Evolutionary conservation across 495 filamentous ascomycete species (phyloP).

Genomic region (Halenospora varia): DNA sequence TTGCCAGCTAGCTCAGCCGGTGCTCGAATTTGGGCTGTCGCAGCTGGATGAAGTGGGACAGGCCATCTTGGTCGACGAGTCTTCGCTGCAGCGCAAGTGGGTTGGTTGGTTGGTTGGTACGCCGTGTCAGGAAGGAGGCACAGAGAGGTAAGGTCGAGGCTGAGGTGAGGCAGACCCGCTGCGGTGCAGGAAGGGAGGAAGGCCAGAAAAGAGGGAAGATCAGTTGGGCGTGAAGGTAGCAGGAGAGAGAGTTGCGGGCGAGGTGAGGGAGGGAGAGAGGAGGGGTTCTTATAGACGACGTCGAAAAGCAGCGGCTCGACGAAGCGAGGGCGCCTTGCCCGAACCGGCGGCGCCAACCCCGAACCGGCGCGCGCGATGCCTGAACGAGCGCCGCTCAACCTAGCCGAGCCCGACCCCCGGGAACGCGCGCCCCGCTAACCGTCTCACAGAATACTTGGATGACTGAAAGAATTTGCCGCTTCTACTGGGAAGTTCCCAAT

Average conservation of each 20-base stretch:
- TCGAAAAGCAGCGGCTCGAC: slow-evolving; percentile 13
- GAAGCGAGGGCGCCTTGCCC: slow-evolving; percentile 19
- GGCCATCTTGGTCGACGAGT: slow-evolving; percentile 6
- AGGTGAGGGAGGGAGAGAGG: slow-evolving; percentile 4
- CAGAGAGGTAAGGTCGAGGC: slow-evolving; percentile 6
- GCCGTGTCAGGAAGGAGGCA: background rate
- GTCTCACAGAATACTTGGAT: slow-evolving; percentile 17
- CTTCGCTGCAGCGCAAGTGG: background rate
- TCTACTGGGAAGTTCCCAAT: no score
- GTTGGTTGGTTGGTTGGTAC: slow-evolving; percentile 6
- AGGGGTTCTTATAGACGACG: slow-evolving; percentile 10
- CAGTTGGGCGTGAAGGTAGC: slow-evolving; percentile 8
- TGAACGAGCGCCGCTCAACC: background rate
- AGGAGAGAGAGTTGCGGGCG: background rate
- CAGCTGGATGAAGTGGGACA: slow-evolving; percentile 5
- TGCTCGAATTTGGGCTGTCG: slow-evolving; percentile 11
- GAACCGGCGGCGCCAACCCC: slow-evolving; percentile 7
- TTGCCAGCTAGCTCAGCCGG: slow-evolving; percentile 2
- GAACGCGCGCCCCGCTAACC: slow-evolving; percentile 12
- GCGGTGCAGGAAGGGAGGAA: background rate
- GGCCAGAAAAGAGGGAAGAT: background rate
- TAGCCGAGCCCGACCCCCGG: slow-evolving; percentile 1
- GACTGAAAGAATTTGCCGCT: no score
- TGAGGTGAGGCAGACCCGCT: slow-evolving; percentile 7
- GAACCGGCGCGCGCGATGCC: slow-evolving; percentile 4